Evolutionary conservation across 2,329 filamentous ascomycete species (phyloP).

Genomic region (Exophiala bonariae): DNA sequence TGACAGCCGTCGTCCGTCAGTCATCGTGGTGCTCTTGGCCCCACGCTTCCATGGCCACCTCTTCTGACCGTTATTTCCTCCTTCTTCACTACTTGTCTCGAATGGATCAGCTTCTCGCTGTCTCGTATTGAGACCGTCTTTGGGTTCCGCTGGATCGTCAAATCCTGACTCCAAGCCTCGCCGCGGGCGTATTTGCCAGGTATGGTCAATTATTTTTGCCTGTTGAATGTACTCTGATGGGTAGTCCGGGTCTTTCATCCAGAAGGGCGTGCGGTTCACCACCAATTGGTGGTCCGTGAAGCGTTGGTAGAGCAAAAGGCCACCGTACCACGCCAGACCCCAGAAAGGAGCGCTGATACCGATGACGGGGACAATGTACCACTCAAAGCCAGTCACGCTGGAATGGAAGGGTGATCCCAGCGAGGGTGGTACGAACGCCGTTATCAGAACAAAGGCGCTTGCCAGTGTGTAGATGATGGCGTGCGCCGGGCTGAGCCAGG

Average conservation of each 20-base stretch:
- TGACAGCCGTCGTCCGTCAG: constrained; percentile 1
- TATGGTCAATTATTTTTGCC: constrained; percentile 11
- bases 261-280: constrained; percentile 5
- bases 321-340: constrained; percentile 12
- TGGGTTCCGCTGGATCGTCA: not conserved
- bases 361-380: constrained; percentile 10
- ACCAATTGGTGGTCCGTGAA: constrained; percentile 4
- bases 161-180: not conserved
- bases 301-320: constrained; percentile 8
- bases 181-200: constrained; percentile 3
- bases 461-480: constrained; percentile 6
- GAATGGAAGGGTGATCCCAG: constrained; percentile 4
- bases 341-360: constrained; percentile 9
- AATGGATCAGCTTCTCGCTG: not conserved
- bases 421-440: constrained; percentile 7
- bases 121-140: not conserved
- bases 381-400: constrained; percentile 6
- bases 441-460: constrained; percentile 6
- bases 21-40: not conserved
- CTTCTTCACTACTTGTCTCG: constrained; percentile 1
- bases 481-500: constrained; percentile 8
- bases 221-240: constrained; percentile 9
- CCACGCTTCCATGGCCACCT: not conserved
- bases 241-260: constrained; percentile 9
- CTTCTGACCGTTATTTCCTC: not conserved